Percentiles rank a stretch among this genome's conserved stretches.
phyloP scores from a whole-genome alignment of 1,284 basidiomycete species.

The Marasmius oreades region DNA sequence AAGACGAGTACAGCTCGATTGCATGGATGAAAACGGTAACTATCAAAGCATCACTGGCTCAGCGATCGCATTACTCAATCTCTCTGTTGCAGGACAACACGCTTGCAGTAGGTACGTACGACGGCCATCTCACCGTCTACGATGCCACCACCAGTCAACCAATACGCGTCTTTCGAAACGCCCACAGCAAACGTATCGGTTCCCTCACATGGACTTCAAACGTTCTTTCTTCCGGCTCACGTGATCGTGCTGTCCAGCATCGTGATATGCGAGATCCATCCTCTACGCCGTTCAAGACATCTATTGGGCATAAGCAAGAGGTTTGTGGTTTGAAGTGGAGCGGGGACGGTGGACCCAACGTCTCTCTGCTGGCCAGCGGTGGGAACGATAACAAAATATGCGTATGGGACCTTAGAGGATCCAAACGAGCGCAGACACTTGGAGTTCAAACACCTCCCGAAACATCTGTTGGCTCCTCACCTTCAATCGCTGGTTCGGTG shows the following conservation, averaged over 20 bases:
- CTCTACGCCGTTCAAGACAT: slow-evolving; percentile 70
- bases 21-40: slow-evolving; percentile 87
- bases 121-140: slow-evolving; percentile 38
- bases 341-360: slow-evolving; percentile 45
- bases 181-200: slow-evolving; percentile 91
- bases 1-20: slow-evolving; percentile 78
- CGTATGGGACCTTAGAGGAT: slow-evolving; percentile 85
- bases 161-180: slow-evolving; percentile 58
- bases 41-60: slow-evolving; percentile 30
- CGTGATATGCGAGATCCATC: slow-evolving; percentile 82
- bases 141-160: neutral
- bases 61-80: neutral
- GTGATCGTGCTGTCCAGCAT: slow-evolving; percentile 88
- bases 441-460: slow-evolving; percentile 14
- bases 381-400: slow-evolving; percentile 99
- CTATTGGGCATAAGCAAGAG: slow-evolving; percentile 87
- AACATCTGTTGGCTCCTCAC: slow-evolving; percentile 13
- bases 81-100: neutral
- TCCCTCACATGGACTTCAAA: slow-evolving; percentile 92
- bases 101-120: slow-evolving; percentile 89
- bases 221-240: slow-evolving; percentile 86
- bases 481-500: slow-evolving; percentile 25
- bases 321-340: slow-evolving; percentile 97
- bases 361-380: slow-evolving; percentile 80
- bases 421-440: slow-evolving; percentile 36